Evolutionary conservation across 805 yeast genomes (phyloP), one percentile per base, ranked within the genome.

Genomic region (Candida suzukii): DNA sequence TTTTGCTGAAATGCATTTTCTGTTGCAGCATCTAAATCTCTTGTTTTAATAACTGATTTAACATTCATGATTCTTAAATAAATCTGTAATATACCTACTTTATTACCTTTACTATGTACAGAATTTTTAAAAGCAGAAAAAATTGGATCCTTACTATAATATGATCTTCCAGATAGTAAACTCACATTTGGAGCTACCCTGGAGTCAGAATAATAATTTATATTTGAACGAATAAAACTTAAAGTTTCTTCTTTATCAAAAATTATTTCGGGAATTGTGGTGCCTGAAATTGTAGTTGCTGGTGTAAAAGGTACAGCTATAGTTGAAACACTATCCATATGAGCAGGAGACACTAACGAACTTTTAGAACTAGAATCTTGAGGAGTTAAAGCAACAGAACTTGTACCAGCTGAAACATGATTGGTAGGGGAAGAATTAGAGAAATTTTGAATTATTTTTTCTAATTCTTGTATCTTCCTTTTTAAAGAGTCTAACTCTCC

Each of bases 111-210:
- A 4, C 7, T 18, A 12, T 31, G n/a, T 6, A 31, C 18, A 4
- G 35, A 11, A 7, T 18, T 25, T 21, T 35, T 40, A 5, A 43
- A 28, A 8, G 38, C 24, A 3, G 12, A 7, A 4, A 38, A 26
- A 5, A 52, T 11, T 2, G 56, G 58, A 31, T 53, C 58, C 24
- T 42, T 44, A 13, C 24, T 16, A 1, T 39, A 4, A 20, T 45
- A 39, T 9, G 31, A 29, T 13, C 39, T 38, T 8, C 47, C 30
- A 7, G 56, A 42, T 12, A 52, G 35, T 0, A 46, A 30, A 17
- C 49, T 47, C 11, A 41, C 26, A 19, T 28, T 40, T 2, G 32
- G 5, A 11, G 40, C 29, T 8, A 44, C 19, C 14, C 25, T 31
- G 6, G 35, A 17, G 4, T 36, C 47, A 1, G 38, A n/a, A n/a